phyloP scores from a whole-genome alignment of 2,329 filamentous ascomycete genomes.

The Arthrobotrys iridis region DNA sequence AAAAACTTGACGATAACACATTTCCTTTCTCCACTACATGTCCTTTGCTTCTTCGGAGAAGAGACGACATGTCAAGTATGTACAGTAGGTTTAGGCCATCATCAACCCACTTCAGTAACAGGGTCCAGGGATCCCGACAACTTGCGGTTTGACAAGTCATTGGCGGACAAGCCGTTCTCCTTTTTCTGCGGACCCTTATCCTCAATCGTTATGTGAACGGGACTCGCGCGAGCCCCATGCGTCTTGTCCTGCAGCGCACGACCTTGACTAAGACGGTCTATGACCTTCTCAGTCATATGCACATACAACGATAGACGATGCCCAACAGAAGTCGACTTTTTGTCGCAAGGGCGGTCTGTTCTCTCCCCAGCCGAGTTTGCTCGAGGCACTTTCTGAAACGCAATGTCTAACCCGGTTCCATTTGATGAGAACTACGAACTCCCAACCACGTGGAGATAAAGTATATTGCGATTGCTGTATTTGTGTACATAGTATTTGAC shows the following conservation, averaged over 20 bases:
- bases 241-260: conserved; percentile 32
- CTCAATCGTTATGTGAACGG: conserved; percentile 13
- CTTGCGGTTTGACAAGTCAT: conserved; percentile 22
- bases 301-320: conserved; percentile 15
- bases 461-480: no score
- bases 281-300: conserved; percentile 14
- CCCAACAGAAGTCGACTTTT: background rate
- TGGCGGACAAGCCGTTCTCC: conserved; percentile 30
- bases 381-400: conserved; percentile 45
- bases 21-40: background rate
- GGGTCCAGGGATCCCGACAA: conserved; percentile 43
- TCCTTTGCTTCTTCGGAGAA: conserved; percentile 1
- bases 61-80: background rate
- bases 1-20: conserved; percentile 15
- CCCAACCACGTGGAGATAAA: conserved; percentile 35
- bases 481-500: no score
- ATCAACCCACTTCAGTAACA: conserved; percentile 24
- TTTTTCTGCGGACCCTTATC: conserved; percentile 34
- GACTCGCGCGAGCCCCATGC: conserved; percentile 3
- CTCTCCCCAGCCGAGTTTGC: conserved; percentile 20
- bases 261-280: conserved; percentile 21
- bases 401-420: conserved; percentile 5
- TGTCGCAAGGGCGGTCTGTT: conserved; percentile 14
- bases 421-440: no score
- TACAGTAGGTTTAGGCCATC: conserved; percentile 3